phyloP scores from a whole-genome alignment of 345 rosid genomes.

The Noccaea bulbosa region DNA sequence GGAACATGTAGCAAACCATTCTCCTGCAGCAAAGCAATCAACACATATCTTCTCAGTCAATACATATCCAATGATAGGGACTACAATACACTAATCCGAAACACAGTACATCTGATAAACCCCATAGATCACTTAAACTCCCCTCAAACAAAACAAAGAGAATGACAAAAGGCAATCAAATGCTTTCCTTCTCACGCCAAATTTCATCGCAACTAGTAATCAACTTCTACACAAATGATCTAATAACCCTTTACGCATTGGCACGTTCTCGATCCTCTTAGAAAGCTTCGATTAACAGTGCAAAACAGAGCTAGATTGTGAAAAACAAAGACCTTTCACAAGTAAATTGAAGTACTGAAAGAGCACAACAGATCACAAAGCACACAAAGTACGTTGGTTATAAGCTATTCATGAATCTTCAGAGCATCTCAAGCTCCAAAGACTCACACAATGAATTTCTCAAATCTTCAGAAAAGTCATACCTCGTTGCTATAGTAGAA shows the following conservation, averaged over 20 bases:
- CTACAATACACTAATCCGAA: neutral
- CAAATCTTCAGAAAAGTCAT: neutral
- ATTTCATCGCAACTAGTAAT: neutral
- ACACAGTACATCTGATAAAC: neutral
- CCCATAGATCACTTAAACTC: too few relatives aligned
- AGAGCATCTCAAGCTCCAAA: neutral
- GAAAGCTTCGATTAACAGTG: neutral
- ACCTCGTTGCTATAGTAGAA: slow-evolving; percentile 91
- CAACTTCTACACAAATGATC: neutral
- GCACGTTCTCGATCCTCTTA: neutral
- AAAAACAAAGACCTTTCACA: neutral
- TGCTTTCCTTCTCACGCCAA: neutral
- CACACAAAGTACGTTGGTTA: neutral
- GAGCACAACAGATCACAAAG: neutral
- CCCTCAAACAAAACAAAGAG: slow-evolving; percentile 3
- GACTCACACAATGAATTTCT: neutral
- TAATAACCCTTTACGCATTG: neutral
- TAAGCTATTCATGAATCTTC: neutral
- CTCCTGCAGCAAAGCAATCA: slow-evolving; percentile 56
- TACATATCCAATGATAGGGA: neutral
- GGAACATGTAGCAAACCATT: slow-evolving; percentile 91
- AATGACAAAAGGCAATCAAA: neutral
- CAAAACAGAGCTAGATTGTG: slow-evolving; percentile 1
- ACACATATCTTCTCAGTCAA: slow-evolving; percentile 14
- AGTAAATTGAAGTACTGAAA: neutral